Evolutionary conservation across 352 stramenopile species (phyloP), one percentile per base, ranked within the genome.

Genomic region (Phytophthora hibernalis): DNA sequence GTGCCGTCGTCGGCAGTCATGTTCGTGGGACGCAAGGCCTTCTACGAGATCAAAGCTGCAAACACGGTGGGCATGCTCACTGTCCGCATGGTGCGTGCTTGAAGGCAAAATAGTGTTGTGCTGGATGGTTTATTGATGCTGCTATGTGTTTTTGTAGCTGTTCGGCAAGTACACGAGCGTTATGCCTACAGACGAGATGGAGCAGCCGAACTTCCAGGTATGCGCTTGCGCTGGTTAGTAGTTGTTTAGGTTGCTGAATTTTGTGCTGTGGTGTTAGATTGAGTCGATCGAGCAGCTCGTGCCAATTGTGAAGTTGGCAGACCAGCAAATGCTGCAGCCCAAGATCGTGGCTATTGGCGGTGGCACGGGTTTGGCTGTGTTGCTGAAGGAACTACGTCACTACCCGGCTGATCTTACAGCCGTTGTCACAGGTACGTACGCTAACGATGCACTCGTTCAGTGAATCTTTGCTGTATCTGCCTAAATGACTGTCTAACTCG

Each of bases 41-140:
- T 96, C 56, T 93, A 92, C 52, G 87, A 96, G 65, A 92, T 96
- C 69, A 96, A 94, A 42, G 87, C 84, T 3, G 87, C 85, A 2
- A 96, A 96, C 55, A 81, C 84, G 58, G 75, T 90, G 5, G 87
- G 85, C 1, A 80, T 96, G 60, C 74, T 93, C 20, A 96, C 87
- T 9, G 79, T 90, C 33, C 83, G 84, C 12, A 87, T 93, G 86
- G 86, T 95, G 40, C 24, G 70, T 76, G 38, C 22, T 16, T 21
- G 15, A 16, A 11, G 8, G 35, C 58, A 21, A 42, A 6, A 3
- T 1, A 54, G 33, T 31, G 0, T 31, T 31, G 2, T 31, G 26
- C 2, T 31, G 13, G 13, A 33, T 24, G 7, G 10, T 13, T 55
- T 47, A 44, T 51, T 65, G 54, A 66, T 20, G 24, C 42, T 40